These are phyloP conservation scores for Aureobasidium mangrovei DNA, from an alignment of 2,329 filamentous ascomycete genomes.

Conservation along the genomic window DNA sequence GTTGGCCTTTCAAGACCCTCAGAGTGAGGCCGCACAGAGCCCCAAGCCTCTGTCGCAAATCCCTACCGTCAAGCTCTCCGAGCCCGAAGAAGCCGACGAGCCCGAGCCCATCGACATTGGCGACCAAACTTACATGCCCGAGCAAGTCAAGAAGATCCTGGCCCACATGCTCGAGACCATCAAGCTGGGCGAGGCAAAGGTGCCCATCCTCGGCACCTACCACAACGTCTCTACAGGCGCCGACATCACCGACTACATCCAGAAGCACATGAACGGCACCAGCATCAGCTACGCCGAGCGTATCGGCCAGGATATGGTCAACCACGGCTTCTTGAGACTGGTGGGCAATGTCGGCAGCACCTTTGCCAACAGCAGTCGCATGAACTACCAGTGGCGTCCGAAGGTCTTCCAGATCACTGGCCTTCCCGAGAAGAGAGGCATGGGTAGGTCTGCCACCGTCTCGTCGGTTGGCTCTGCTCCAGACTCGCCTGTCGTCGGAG, in stretches of 20 bases:
- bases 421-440: constrained; percentile 76
- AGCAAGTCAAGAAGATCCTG: constrained; percentile 86
- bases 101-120: constrained; percentile 82
- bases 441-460: constrained; percentile 66
- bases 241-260: constrained; percentile 92
- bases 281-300: constrained; percentile 86
- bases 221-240: constrained; percentile 84
- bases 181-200: constrained; percentile 82
- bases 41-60: constrained; percentile 32
- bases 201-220: constrained; percentile 90
- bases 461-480: constrained; percentile 38
- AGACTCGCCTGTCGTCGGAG: constrained; percentile 57
- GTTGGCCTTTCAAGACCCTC: constrained; percentile 85
- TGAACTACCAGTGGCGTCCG: constrained; percentile 95
- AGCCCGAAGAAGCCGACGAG: constrained; percentile 53
- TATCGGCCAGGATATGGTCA: constrained; percentile 87
- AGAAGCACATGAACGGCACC: constrained; percentile 73
- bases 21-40: constrained; percentile 41
- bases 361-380: constrained; percentile 93
- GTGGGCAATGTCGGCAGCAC: constrained; percentile 91
- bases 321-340: constrained; percentile 76
- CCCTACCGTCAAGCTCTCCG: constrained; percentile 82
- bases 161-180: constrained; percentile 78
- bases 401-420: constrained; percentile 84
- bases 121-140: constrained; percentile 73